Evolutionary conservation across 257 asterid species (phyloP).

Genomic region (Solanum medicagineum): DNA sequence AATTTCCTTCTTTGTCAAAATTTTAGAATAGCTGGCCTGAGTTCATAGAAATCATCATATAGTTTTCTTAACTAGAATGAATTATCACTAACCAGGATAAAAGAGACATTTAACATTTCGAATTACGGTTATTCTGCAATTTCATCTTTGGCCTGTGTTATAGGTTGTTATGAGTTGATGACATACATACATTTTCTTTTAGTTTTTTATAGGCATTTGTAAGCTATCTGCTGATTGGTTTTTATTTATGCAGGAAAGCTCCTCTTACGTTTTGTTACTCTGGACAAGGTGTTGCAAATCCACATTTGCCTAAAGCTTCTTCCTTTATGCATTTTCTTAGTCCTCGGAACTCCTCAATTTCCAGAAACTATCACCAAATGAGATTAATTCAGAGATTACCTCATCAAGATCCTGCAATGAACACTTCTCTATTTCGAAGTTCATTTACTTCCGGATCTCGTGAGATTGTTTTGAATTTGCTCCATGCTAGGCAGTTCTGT

Average conservation of each 20-base stretch:
- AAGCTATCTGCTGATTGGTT: not conserved
- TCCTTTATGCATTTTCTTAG: constrained; percentile 2
- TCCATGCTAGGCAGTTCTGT: constrained; percentile 23
- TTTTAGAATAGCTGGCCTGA: not conserved
- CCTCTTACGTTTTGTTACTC: not conserved
- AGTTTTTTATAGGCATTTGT: not conserved
- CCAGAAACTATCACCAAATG: constrained; percentile 7
- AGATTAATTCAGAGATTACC: constrained; percentile 9
- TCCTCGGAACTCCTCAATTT: not conserved
- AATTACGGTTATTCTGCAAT: not conserved
- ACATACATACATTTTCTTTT: not conserved
- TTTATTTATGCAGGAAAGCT: not conserved
- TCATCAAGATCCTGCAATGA: constrained; percentile 4
- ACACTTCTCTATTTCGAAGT: constrained; percentile 4
- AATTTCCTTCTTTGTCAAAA: not conserved
- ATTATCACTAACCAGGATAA: not conserved
- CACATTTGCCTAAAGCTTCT: not conserved
- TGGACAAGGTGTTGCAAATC: not conserved
- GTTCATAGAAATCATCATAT: too few species aligned
- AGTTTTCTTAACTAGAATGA: not conserved
- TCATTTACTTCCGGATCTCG: constrained; percentile 1
- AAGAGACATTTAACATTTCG: not conserved
- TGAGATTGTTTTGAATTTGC: constrained; percentile 8
- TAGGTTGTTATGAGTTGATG: not conserved
- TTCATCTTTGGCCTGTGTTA: not conserved